A percentile compares a stretch with the other conserved stretches of the same genome.
Evolutionary conservation across 2,329 filamentous ascomycete species (phyloP).

Genomic region (Eurotiales sp.): DNA sequence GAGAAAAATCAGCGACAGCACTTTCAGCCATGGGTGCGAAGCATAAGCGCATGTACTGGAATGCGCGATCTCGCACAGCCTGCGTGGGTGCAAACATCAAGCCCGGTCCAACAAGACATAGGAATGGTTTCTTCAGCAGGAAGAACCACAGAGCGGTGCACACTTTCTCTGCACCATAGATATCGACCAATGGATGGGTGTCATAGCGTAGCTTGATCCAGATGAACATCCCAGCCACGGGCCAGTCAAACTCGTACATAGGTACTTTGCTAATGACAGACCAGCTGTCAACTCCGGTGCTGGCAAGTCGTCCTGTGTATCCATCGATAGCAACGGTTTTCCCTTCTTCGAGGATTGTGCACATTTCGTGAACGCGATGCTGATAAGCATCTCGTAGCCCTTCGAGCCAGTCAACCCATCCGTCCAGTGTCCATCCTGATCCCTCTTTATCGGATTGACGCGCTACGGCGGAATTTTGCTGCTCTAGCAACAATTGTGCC

Average conservation of each 20-base stretch:
- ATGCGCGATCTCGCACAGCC: constrained; percentile 58
- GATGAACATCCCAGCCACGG: constrained; percentile 86
- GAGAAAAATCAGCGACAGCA: constrained; percentile 59
- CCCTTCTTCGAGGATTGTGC: constrained; percentile 65
- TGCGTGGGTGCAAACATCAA: constrained; percentile 67
- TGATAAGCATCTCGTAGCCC: constrained; percentile 82
- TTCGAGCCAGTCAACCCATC: constrained; percentile 88
- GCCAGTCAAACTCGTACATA: constrained; percentile 74
- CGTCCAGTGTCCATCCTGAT: constrained; percentile 71
- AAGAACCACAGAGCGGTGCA: constrained; percentile 66
- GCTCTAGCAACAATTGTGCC: constrained; percentile 70
- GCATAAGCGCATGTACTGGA: constrained; percentile 72
- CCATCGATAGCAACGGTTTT: constrained; percentile 60
- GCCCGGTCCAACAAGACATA: constrained; percentile 69
- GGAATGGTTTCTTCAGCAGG: constrained; percentile 64
- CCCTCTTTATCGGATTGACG: constrained; percentile 45
- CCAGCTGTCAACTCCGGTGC: constrained; percentile 59
- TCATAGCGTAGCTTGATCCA: constrained; percentile 74
- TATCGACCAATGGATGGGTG: constrained; percentile 64
- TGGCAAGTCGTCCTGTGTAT: too few species aligned
- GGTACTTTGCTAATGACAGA: constrained; percentile 69
- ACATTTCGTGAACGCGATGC: constrained; percentile 78
- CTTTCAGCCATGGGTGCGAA: constrained; percentile 80
- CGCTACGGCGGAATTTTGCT: constrained; percentile 49
- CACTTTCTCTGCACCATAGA: constrained; percentile 55